Conservation (phyloP, 192 early-diverging fungal species). For the Dispira parvispora region DNA sequence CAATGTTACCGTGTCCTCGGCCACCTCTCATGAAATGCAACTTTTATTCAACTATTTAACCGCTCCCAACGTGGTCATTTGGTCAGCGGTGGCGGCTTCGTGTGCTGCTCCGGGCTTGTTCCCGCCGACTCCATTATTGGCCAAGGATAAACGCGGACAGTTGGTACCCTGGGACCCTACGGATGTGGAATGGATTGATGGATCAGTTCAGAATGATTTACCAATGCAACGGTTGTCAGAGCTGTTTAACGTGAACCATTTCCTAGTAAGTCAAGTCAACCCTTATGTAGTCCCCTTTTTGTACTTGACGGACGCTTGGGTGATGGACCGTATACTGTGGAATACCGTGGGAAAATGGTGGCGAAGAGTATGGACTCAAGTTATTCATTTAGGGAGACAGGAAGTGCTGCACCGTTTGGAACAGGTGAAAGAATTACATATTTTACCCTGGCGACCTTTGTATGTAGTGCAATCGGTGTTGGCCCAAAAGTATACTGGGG, state of each 20-base stretch:
- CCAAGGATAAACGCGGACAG: slow-evolving; percentile 46
- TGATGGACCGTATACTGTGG: slow-evolving; percentile 14
- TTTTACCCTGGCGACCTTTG: slow-evolving; percentile 52
- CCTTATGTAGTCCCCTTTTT: slow-evolving; percentile 82
- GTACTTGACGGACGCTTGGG: slow-evolving; percentile 61
- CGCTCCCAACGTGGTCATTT: slow-evolving; percentile 68
- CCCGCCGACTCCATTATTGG: slow-evolving; percentile 63
- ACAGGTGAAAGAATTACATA: slow-evolving; percentile 54
- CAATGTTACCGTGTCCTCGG: slow-evolving; percentile 64
- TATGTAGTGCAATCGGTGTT: slow-evolving; percentile 64
- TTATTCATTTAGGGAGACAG: slow-evolving; percentile 68
- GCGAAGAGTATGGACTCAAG: slow-evolving; percentile 33
- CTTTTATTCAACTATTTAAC: slow-evolving; percentile 85
- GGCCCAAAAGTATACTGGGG: slow-evolving; percentile 84
- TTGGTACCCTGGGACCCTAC: slow-evolving; percentile 44
- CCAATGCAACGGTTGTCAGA: slow-evolving; percentile 58
- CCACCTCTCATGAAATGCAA: slow-evolving; percentile 16
- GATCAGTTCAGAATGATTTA: slow-evolving; percentile 65
- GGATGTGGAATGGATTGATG: slow-evolving; percentile 70
- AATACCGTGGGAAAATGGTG: slow-evolving; percentile 23
- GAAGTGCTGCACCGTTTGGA: slow-evolving; percentile 78
- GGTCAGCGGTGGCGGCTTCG: slow-evolving; percentile 76
- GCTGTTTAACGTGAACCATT: slow-evolving; percentile 73
- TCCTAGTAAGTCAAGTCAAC: slow-evolving; percentile 74
- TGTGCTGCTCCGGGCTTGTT: slow-evolving; percentile 73